Base-by-base conservation (phyloP, 768 basidiomycete species). In the Suillus cothurnatus region DNA sequence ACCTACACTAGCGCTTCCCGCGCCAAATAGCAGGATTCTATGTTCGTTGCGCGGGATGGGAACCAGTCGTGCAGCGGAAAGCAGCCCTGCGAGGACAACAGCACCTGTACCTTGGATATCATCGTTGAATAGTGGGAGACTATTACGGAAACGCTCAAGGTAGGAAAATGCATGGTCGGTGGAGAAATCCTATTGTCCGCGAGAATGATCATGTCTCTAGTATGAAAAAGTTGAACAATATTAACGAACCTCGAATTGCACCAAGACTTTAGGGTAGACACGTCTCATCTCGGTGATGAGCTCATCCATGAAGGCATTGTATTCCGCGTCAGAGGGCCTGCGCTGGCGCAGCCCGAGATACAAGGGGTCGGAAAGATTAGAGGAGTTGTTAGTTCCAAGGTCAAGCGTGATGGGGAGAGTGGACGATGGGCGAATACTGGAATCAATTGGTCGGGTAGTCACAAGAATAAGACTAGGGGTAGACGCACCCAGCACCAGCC, bases 61-160 rank as follows among this genome's bases (percentile, higher is more conserved):
- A 0, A 92, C 85, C 43, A 94, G 81, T 67, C 86, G 88, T 28
- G 93, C 93, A 45, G 95, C 96, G 70, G 94, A 94, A 71, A 95
- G 74, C 80, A 97, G 90, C 5, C 96, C 96, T 61, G 89, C 90
- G 61, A 98, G 87, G 45, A 97, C 91, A 70, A 97, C 95, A 36
- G 93, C 92, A 23, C 95, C 95, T 2, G 95, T 98, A 47, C 87
- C 90, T 73, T 95, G 93, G 68, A 95, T 94, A 72, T 96, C 94
- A 69, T 97, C 94, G 73, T 95, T 95, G 82, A 95, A 94, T 39
- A 92, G 80, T 28, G 88, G 88, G 73, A 92, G 94, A 61, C 87
- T 82, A 67, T 88, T 77, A 63, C 92, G 86, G 81, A 90, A 94
- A 49, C 86, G 81, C 47, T 89, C 85, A 36, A 97, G 87, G 77